Base-by-base conservation (phyloP, 2,329 filamentous ascomycete species). In the Fusarium sp. region DNA sequence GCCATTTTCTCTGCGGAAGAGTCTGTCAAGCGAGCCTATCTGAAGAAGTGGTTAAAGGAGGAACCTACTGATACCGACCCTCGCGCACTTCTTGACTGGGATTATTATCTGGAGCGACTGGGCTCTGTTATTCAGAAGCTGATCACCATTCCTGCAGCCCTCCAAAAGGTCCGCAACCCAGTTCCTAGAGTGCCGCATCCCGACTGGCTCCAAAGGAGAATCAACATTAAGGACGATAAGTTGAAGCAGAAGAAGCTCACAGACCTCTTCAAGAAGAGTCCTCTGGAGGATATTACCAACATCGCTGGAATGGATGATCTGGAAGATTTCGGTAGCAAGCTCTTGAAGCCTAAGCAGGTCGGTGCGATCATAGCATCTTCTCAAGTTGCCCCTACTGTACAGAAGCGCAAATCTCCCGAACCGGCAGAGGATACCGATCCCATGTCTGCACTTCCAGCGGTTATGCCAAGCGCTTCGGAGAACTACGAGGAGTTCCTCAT, bases 241-340 rank as follows among this genome's bases (percentile, higher is more conserved):
- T 91, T 98, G 85, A 97, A 99, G 83, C 96, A 99, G 81, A 97
- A 94, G 82, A 99, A 99, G 81, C 91, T 99, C 83, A 99, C 95
- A 0, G 96, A 98, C 74, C 83, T 99, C 75, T 84, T 76, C 74
- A 76, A 89, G 74, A 79, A 91, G 76, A 88, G 84, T 44, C 91
- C 93, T 0, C 78, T 97, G 23, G 87, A 88, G 14, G 92, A 95
- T 69, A 90, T 93, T 81, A 84, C 87, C 75, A 80, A 96, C 86
- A 77, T 84, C 77, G 82, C 75, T 61, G 83, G 81, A 46, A 76
- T 83, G 73, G 86, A 82, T 12, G 94, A 97, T 76, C 83, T 97
- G 62, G 94, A 97, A 75, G 94, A 97, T 77, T 93, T 91, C 72
- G 91, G 91, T 9, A 84, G 85, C 23, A 88, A 88, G 58, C 83